Percentiles rank a stretch among this genome's conserved stretches.
These are phyloP conservation scores for Solanum medicagineum DNA, from an alignment of 257 asterid genomes.

Conservation along the genomic window DNA sequence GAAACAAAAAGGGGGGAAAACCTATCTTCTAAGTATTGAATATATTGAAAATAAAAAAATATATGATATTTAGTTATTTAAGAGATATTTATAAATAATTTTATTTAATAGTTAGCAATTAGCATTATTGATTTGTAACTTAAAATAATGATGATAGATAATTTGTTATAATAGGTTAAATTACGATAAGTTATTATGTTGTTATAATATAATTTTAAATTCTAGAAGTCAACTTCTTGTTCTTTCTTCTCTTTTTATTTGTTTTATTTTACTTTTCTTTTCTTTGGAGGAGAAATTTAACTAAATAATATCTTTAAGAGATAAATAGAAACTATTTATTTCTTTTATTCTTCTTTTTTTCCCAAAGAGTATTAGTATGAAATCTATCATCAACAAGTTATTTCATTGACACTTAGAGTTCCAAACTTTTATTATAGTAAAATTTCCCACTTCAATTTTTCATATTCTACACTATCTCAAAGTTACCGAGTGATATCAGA, in stretches of 20 bases:
- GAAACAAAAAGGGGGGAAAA: neutral
- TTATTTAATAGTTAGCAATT: neutral
- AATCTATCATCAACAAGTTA: neutral
- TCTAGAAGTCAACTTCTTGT: neutral
- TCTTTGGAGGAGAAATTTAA: neutral
- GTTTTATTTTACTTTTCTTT: neutral
- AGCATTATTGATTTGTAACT: neutral
- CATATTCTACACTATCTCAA: neutral
- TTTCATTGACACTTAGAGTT: neutral
- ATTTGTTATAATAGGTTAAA: neutral
- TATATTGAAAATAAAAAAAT: too few relatives aligned
- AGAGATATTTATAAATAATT: neutral
- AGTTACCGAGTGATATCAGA: neutral
- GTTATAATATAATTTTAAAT: neutral
- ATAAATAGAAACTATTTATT: neutral
- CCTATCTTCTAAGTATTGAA: too few relatives aligned
- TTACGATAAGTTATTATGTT: neutral
- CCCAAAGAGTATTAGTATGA: neutral
- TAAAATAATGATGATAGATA: neutral
- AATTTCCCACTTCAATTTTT: neutral
- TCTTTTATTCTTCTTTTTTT: neutral
- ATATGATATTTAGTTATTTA: neutral
- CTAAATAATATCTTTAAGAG: neutral
- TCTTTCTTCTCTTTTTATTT: neutral
- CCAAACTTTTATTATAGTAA: neutral